A percentile compares a stretch with the other conserved stretches of the same genome.
phyloP scores from a whole-genome alignment of 2,329 filamentous ascomycete genomes.

The Neonectria sp. region DNA sequence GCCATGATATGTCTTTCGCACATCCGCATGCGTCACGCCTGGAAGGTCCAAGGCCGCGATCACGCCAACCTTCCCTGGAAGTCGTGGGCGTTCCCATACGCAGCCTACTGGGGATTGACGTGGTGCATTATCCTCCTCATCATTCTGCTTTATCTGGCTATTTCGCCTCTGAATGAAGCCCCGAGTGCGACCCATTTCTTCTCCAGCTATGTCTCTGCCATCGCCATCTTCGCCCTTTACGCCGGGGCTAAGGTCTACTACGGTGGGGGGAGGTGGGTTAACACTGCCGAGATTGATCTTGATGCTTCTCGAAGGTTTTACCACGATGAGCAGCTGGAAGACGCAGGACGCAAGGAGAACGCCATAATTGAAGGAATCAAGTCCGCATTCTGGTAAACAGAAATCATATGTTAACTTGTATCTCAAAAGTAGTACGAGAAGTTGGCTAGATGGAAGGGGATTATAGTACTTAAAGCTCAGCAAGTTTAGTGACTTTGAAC shows the following conservation, averaged over 20 bases:
- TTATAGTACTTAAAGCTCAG: neutral
- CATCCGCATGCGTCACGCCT: constrained; percentile 59
- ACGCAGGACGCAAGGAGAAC: neutral
- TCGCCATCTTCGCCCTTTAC: constrained; percentile 59
- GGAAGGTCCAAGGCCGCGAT: constrained; percentile 57
- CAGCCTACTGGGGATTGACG: constrained; percentile 59
- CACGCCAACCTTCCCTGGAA: constrained; percentile 58
- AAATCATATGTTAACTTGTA: neutral
- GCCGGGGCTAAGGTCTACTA: constrained; percentile 58
- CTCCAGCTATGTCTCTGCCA: constrained; percentile 61
- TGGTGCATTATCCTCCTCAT: constrained; percentile 62
- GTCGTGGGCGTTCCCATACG: constrained; percentile 60
- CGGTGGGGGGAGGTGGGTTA: constrained; percentile 44
- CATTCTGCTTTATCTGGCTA: constrained; percentile 62
- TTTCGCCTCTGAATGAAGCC: constrained; percentile 58
- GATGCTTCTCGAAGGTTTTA: constrained; percentile 26
- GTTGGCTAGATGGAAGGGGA: neutral
- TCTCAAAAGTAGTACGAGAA: neutral
- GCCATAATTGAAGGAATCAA: constrained; percentile 7
- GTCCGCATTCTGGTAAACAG: constrained; percentile 6
- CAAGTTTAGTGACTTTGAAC: too few relatives aligned
- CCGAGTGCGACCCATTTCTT: constrained; percentile 60
- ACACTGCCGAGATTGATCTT: constrained; percentile 7
- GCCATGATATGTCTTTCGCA: constrained; percentile 60
- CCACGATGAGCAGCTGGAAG: constrained; percentile 17